phyloP scores from a whole-genome alignment of 139 green algal genomes.

The Volvox africanus region DNA sequence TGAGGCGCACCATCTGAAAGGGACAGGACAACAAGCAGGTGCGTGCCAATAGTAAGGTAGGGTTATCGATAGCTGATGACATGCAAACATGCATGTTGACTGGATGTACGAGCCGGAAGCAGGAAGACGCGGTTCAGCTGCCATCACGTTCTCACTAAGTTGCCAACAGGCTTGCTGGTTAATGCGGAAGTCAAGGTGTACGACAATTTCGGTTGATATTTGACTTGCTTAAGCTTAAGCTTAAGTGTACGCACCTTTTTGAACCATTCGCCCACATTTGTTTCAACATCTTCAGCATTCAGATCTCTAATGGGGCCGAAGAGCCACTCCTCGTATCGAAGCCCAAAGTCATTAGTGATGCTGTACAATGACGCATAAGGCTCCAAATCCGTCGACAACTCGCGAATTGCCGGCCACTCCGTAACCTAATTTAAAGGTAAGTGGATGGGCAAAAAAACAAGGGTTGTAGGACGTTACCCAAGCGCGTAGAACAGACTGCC shows the following conservation, averaged over 20 bases:
- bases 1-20: conserved; percentile 52
- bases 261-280: conserved; percentile 60
- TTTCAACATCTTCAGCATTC: conserved; percentile 66
- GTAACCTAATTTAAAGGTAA: background rate
- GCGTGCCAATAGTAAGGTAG: no score
- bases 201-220: background rate
- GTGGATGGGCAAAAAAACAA: background rate
- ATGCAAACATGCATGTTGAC: no score
- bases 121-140: no score
- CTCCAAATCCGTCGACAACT: conserved; percentile 59
- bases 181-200: background rate
- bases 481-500: background rate
- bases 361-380: conserved; percentile 59
- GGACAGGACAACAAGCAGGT: background rate
- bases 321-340: conserved; percentile 65
- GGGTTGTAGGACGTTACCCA: background rate
- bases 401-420: conserved; percentile 51
- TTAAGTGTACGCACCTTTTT: conserved; percentile 45
- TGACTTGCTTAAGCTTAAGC: background rate
- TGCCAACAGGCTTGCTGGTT: no score
- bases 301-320: conserved; percentile 61
- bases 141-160: no score
- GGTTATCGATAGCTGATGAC: no score
- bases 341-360: conserved; percentile 40
- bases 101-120: no score